phyloP scores from a whole-genome alignment of 345 rosid species.

The Melaleuca quinquenervia region DNA sequence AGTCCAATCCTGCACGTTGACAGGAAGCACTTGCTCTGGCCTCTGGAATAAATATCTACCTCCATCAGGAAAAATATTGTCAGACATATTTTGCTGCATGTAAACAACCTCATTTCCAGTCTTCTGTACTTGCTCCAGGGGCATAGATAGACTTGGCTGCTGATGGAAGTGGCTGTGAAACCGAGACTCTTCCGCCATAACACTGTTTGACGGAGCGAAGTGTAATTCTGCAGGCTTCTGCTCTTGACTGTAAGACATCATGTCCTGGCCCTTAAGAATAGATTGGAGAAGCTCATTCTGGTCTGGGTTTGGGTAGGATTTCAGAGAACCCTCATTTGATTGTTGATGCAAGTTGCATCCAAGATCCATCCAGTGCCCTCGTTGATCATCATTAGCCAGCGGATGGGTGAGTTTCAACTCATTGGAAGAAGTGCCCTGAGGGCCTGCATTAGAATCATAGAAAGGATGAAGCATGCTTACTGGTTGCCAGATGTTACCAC shows the following conservation, averaged over 20 bases:
- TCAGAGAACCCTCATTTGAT: slow-evolving; percentile 35
- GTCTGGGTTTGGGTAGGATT: slow-evolving; percentile 47
- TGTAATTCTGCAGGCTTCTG: slow-evolving; percentile 43
- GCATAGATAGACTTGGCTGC: slow-evolving; percentile 38
- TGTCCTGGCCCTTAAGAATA: slow-evolving; percentile 52
- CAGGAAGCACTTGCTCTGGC: slow-evolving; percentile 30
- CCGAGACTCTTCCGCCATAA: slow-evolving; percentile 35
- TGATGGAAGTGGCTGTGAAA: slow-evolving; percentile 49
- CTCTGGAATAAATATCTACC: slow-evolving; percentile 53
- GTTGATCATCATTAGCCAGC: slow-evolving; percentile 29
- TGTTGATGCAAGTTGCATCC: slow-evolving; percentile 40
- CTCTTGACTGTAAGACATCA: slow-evolving; percentile 30
- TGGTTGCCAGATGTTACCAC: slow-evolving; percentile 48
- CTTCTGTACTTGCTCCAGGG: slow-evolving; percentile 39
- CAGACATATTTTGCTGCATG: slow-evolving; percentile 44
- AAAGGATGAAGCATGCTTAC: slow-evolving; percentile 32
- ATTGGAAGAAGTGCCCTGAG: slow-evolving; percentile 32
- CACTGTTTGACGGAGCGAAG: slow-evolving; percentile 44
- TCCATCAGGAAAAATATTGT: slow-evolving; percentile 33
- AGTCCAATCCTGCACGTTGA: slow-evolving; percentile 50
- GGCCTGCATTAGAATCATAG: slow-evolving; percentile 27
- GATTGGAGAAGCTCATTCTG: slow-evolving; percentile 82
- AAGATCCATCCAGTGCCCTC: slow-evolving; percentile 39
- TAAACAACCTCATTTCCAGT: slow-evolving; percentile 36
- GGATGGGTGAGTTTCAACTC: slow-evolving; percentile 38